phyloP scores from a whole-genome alignment of 768 basidiomycete species.

The Sporobolomyces phaffii region DNA sequence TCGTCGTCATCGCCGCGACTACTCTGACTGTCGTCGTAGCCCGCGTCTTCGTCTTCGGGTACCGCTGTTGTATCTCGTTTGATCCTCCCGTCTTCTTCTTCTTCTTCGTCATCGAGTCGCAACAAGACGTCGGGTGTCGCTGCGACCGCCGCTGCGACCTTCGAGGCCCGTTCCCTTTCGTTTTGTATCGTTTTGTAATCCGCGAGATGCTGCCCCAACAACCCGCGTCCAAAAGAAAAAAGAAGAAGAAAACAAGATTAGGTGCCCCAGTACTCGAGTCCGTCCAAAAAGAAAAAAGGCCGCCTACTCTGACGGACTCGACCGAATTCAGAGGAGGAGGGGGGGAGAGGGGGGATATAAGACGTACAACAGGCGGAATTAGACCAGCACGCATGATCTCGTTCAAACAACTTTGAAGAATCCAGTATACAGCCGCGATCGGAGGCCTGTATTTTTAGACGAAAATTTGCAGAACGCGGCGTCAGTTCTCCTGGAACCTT shows the following conservation, averaged over 20 bases:
- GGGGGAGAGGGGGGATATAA: neutral
- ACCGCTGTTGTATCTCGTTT: too few relatives aligned
- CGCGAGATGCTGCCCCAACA: slow-evolving; percentile 16
- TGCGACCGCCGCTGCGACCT: too few relatives aligned
- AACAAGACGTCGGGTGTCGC: too few relatives aligned
- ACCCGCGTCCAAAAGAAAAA: neutral
- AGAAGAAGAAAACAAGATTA: too few relatives aligned
- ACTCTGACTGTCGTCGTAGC: neutral
- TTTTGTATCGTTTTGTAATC: slow-evolving; percentile 34
- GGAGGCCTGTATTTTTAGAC: slow-evolving; percentile 53
- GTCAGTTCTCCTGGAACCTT: too few relatives aligned
- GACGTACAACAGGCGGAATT: slow-evolving; percentile 59
- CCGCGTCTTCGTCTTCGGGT: neutral
- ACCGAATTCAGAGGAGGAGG: neutral
- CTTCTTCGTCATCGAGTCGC: too few relatives aligned
- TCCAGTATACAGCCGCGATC: slow-evolving; percentile 86
- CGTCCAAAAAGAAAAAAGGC: neutral
- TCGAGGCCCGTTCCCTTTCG: too few relatives aligned
- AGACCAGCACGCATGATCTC: slow-evolving; percentile 74
- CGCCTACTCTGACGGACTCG: neutral
- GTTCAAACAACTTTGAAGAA: slow-evolving; percentile 69
- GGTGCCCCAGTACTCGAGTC: too few relatives aligned
- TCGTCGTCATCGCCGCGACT: neutral
- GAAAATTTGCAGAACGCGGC: too few relatives aligned
- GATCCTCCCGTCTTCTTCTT: too few relatives aligned